A percentile compares a stretch with the other conserved stretches of the same genome.
phyloP scores from a whole-genome alignment of 2,329 filamentous ascomycete species.

The Diplodia intermedia region DNA sequence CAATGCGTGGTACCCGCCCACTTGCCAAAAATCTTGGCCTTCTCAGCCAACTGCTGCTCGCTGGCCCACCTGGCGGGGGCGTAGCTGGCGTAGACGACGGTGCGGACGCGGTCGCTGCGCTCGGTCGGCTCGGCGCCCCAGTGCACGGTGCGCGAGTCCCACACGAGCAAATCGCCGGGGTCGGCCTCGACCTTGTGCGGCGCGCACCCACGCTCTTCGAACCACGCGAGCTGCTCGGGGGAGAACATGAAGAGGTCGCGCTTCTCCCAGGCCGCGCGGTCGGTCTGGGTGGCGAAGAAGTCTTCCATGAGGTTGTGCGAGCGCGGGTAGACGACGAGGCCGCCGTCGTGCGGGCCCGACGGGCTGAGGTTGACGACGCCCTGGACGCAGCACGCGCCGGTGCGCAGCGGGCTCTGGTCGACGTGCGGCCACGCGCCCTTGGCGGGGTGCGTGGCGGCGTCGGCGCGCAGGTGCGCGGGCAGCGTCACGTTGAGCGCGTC shows the following conservation, averaged over 20 bases:
- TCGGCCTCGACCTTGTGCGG: slow-evolving; percentile 51
- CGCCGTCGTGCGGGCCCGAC: slow-evolving; percentile 48
- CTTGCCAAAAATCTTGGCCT: slow-evolving; percentile 33
- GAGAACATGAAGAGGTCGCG: slow-evolving; percentile 41
- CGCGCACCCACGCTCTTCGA: slow-evolving; percentile 49
- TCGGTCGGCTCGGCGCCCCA: slow-evolving; percentile 22
- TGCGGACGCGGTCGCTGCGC: slow-evolving; percentile 33
- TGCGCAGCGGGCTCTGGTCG: slow-evolving; percentile 43
- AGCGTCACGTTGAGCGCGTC: slow-evolving; percentile 51
- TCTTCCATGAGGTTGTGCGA: slow-evolving; percentile 43
- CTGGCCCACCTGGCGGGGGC: slow-evolving; percentile 34
- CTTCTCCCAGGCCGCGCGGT: slow-evolving; percentile 43
- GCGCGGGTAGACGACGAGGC: slow-evolving; percentile 47
- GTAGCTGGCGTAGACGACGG: slow-evolving; percentile 34
- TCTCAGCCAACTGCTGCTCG: slow-evolving; percentile 33
- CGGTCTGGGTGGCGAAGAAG: slow-evolving; percentile 43
- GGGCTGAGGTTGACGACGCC: slow-evolving; percentile 57
- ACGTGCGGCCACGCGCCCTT: slow-evolving; percentile 48
- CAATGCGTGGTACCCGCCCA: slow-evolving; percentile 34
- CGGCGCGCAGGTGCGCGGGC: slow-evolving; percentile 35
- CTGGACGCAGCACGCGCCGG: slow-evolving; percentile 60
- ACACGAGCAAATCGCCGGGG: slow-evolving; percentile 55
- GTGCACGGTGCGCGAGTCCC: slow-evolving; percentile 53
- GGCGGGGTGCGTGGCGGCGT: slow-evolving; percentile 41
- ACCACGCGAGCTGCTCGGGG: slow-evolving; percentile 50